Evolutionary conservation across 177 flowering plant genomes (phyloP).

Genomic region (Vitis hybrid): DNA sequence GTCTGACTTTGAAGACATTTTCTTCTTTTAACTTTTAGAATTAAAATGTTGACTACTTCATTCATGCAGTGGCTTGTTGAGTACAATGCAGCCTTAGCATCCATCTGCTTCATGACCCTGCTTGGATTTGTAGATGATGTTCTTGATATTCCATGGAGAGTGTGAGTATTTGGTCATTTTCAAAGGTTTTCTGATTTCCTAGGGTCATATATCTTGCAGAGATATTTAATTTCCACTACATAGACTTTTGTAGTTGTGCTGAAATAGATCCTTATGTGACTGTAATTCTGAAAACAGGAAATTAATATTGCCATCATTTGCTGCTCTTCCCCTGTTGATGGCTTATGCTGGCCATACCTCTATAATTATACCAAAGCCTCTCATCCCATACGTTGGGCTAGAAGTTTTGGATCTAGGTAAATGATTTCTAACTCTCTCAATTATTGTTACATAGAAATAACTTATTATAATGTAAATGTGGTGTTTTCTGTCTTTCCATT

Average conservation of each 20-base stretch:
- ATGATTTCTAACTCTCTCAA: constrained; percentile 1
- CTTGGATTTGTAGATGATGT: constrained; percentile 98
- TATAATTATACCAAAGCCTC: constrained; percentile 91
- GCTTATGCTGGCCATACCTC: constrained; percentile 99
- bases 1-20: too few species aligned
- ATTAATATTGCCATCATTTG: constrained; percentile 74
- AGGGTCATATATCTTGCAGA: not conserved
- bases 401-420: constrained; percentile 64
- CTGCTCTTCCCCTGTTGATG: constrained; percentile 92
- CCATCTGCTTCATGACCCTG: constrained; percentile 84
- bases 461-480: not conserved
- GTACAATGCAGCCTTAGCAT: constrained; percentile 89
- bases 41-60: constrained; percentile 10
- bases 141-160: constrained; percentile 89
- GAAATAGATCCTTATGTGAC: constrained; percentile 1
- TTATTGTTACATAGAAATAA: not conserved
- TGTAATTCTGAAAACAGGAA: constrained; percentile 47
- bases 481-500: not conserved
- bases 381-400: constrained; percentile 60
- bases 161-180: constrained; percentile 43
- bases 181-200: constrained; percentile 1
- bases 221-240: not conserved
- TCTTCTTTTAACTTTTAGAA: not conserved
- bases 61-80: constrained; percentile 91
- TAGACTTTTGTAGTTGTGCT: not conserved